A percentile compares a stretch with the other conserved stretches of the same genome.
Conservation (phyloP, 2,329 filamentous ascomycete genomes). For the Clonostachys solani region DNA sequence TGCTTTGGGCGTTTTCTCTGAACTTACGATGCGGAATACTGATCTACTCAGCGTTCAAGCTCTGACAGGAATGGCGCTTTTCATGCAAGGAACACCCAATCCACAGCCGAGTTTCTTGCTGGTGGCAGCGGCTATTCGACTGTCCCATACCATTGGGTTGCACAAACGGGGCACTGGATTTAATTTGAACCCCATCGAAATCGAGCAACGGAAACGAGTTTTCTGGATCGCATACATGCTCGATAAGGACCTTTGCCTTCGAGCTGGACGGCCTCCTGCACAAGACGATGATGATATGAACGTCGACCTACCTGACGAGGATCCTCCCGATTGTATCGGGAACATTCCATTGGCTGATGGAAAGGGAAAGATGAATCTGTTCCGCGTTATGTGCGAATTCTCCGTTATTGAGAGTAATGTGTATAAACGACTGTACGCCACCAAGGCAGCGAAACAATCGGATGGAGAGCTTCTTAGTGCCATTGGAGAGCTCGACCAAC, state of each 20-base stretch:
- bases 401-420: conserved; percentile 89
- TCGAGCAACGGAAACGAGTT: conserved; percentile 74
- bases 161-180: conserved; percentile 93
- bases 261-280: conserved; percentile 54
- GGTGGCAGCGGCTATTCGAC: conserved; percentile 82
- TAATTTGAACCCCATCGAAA: conserved; percentile 88
- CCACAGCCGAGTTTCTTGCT: conserved; percentile 92
- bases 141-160: conserved; percentile 90
- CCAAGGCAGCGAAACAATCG: conserved; percentile 85
- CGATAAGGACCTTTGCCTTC: conserved; percentile 59
- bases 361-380: conserved; percentile 91
- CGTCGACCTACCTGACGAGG: conserved; percentile 86
- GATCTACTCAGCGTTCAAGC: conserved; percentile 94
- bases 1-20: conserved; percentile 86
- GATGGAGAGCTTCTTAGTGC: conserved; percentile 92
- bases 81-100: conserved; percentile 94
- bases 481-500: conserved; percentile 88
- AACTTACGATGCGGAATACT: conserved; percentile 93
- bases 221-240: conserved; percentile 65
- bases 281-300: conserved; percentile 79
- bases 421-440: conserved; percentile 89
- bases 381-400: conserved; percentile 89
- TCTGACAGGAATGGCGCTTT: conserved; percentile 86
- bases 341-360: conserved; percentile 89
- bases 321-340: conserved; percentile 88